Base-by-base conservation (phyloP, 352 stramenopile genomes). In the Pythium phragmitis region DNA sequence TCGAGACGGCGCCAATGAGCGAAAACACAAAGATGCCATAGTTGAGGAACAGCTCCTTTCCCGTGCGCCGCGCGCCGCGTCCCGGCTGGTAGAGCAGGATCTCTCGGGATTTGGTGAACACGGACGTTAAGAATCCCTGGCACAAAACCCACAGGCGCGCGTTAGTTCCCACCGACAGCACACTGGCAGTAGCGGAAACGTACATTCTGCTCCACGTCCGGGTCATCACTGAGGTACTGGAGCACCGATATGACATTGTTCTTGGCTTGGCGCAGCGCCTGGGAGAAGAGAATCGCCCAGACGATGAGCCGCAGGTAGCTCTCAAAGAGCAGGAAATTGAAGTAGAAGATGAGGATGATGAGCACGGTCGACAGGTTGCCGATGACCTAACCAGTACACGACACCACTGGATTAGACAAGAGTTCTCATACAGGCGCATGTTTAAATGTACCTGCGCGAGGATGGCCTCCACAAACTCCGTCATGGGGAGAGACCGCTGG, bases 281-380 rank as follows among this genome's bases (percentile, higher is more conserved):
- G 85, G 50, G 83, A 93, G 74, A 91, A 92, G 41, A 96, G 63
- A 60, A 94, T 91, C 42, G 84, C 83, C 87, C 87, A 96, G 14
- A 96, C 81, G 55, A 96, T 96, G 41, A 96, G 73, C 7, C 85
- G 77, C 65, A 94, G 53, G 70, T 96, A 96, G 78, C 89, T 92
- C 74, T 96, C 87, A 51, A 96, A 96, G 56, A 96, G 75, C 45
- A 94, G 69, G 66, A 96, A 96, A 75, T 96, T 96, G 67, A 94
- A 94, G 71, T 96, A 96, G 68, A 91, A 86, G 47, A 96, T 80
- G 47, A 89, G 66, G 63, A 94, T 76, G 63, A 96, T 91, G 50
- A 94, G 64, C 70, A 84, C 85, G 48, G 87, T 96, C 60, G 85
- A 90, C 53, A 96, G 89, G 72, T 94, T 96, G 66, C 87, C 87